Evolutionary conservation across 495 filamentous ascomycete species (phyloP).

Genomic region (Penicillium paradoxum): DNA sequence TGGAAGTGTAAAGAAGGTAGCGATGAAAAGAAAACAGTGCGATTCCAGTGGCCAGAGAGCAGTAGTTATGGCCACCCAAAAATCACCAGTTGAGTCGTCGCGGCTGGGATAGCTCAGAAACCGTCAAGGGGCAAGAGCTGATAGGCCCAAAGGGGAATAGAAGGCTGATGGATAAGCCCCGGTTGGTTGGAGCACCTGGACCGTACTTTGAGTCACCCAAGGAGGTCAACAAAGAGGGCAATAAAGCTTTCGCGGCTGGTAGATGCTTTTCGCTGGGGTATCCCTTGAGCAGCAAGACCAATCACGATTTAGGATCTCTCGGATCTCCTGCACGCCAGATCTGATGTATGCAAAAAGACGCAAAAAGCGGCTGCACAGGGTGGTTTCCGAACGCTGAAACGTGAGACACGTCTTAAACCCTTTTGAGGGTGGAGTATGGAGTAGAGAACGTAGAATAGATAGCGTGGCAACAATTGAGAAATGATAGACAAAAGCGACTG

Average conservation of each 20-base stretch:
- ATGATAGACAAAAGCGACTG: slow-evolving; percentile 1
- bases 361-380: neutral
- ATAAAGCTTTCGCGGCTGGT: slow-evolving; percentile 5
- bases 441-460: neutral
- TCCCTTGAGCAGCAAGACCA: slow-evolving; percentile 4
- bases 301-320: neutral
- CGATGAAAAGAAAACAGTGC: neutral
- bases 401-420: slow-evolving; percentile 7
- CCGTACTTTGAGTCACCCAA: neutral
- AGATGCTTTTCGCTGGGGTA: neutral
- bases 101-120: slow-evolving; percentile 8
- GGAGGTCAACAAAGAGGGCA: slow-evolving; percentile 2
- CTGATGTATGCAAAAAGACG: slow-evolving; percentile 8
- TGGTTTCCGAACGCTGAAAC: slow-evolving; percentile 5
- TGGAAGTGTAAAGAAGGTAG: neutral
- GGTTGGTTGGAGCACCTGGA: neutral
- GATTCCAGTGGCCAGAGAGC: neutral
- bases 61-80: slow-evolving; percentile 1
- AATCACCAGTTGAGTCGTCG: neutral
- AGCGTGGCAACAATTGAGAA: neutral
- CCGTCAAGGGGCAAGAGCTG: neutral
- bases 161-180: neutral
- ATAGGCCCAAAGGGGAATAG: neutral
- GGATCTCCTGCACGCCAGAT: slow-evolving; percentile 11
- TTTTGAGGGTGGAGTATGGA: neutral